Conservation (phyloP, 371 early-diverging fungal genomes). For the Mucor circinelloides region DNA sequence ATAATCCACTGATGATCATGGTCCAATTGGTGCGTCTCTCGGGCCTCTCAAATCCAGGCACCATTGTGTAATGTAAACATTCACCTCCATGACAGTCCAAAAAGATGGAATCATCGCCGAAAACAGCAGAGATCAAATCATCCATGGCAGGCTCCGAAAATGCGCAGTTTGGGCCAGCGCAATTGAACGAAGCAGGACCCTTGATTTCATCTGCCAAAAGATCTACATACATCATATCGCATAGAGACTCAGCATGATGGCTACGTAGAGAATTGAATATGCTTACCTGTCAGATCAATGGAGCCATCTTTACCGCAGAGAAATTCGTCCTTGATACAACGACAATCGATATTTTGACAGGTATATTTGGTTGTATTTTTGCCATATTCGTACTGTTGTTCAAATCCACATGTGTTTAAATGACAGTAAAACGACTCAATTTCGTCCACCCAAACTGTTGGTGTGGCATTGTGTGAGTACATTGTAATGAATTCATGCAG, state of each 20-base stretch:
- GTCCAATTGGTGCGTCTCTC: constrained; percentile 60
- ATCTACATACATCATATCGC: constrained; percentile 48
- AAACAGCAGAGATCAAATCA: constrained; percentile 67
- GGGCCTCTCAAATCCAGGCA: constrained; percentile 75
- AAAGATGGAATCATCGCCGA: constrained; percentile 79
- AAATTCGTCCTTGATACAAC: constrained; percentile 76
- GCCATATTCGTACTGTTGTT: constrained; percentile 32
- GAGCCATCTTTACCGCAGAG: constrained; percentile 80
- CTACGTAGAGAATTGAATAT: neutral
- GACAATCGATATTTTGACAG: constrained; percentile 73
- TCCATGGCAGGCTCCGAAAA: constrained; percentile 80
- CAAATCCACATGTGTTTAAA: constrained; percentile 65
- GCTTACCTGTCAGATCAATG: constrained; percentile 55
- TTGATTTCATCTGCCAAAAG: constrained; percentile 71
- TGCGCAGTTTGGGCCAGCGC: constrained; percentile 62
- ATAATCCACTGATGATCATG: constrained; percentile 62
- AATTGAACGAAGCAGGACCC: constrained; percentile 77
- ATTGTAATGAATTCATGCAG: too few relatives aligned
- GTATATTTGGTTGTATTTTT: constrained; percentile 56
- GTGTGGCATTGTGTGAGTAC: neutral
- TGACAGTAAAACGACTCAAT: constrained; percentile 81
- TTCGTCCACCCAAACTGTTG: constrained; percentile 74
- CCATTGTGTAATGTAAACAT: constrained; percentile 86
- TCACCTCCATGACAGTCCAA: constrained; percentile 76
- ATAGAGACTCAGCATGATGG: neutral